Conservation (phyloP, 2,329 filamentous ascomycete genomes). For the Pseudocercospora ulei region DNA sequence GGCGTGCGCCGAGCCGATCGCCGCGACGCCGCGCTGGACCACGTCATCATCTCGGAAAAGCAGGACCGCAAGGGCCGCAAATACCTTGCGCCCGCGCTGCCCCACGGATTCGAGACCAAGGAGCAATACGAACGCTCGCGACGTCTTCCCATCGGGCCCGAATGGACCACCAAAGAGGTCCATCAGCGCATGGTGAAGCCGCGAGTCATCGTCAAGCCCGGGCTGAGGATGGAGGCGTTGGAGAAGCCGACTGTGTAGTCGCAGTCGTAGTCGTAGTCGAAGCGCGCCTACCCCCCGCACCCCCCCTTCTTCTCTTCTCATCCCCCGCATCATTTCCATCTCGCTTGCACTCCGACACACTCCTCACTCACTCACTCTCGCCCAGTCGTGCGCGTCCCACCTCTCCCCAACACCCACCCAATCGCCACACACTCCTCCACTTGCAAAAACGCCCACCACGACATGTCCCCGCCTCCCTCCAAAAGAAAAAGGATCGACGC, state of each 20-base stretch:
- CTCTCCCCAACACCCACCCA: too few species aligned
- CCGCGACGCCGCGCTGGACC: conserved; percentile 70
- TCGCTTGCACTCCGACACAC: too few species aligned
- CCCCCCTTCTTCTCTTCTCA: too few species aligned
- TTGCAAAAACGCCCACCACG: too few species aligned
- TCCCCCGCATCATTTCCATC: too few species aligned
- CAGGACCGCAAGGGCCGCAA: conserved; percentile 80
- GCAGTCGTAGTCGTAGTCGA: neutral
- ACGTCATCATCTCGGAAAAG: conserved; percentile 90
- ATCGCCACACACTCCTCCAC: too few species aligned
- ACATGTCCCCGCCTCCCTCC: too few species aligned
- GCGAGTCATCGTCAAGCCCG: conserved; percentile 79
- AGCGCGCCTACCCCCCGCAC: too few species aligned
- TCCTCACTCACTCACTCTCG: too few species aligned
- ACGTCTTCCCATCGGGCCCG: conserved; percentile 75
- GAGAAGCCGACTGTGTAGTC: conserved; percentile 56
- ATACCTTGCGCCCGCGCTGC: conserved; percentile 73
- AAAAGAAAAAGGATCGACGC: too few species aligned
- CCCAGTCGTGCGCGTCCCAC: too few species aligned
- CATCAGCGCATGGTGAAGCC: conserved; percentile 87
- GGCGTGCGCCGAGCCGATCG: conserved; percentile 68
- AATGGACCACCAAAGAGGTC: conserved; percentile 94
- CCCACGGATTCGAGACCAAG: conserved; percentile 78
- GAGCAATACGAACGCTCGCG: conserved; percentile 86
- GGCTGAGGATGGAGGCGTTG: conserved; percentile 70